Evolutionary conservation across 306 rosid genomes (phyloP).

Genomic region (Leucaena leucocephala): DNA sequence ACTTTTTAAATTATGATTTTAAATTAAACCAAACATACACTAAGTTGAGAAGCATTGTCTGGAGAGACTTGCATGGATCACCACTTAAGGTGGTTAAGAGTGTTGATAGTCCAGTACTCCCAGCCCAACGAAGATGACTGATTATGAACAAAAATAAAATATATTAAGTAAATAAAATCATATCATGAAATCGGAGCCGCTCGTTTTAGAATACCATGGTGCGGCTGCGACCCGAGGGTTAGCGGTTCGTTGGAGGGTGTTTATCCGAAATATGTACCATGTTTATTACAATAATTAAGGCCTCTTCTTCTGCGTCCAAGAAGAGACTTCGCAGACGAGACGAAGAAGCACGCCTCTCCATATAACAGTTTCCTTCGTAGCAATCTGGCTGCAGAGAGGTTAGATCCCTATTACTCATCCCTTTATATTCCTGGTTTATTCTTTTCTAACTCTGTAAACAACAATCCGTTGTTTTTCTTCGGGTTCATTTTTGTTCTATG

Average conservation of each 20-base stretch:
- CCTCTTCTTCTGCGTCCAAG: too few relatives aligned
- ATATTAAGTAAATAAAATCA: not conserved
- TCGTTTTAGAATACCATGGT: not conserved
- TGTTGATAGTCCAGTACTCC: too few relatives aligned
- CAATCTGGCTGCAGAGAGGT: constrained; percentile 3
- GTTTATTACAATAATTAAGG: not conserved
- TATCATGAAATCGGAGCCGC: not conserved
- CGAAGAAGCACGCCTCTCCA: not conserved
- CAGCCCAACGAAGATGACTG: too few relatives aligned
- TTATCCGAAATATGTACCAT: not conserved
- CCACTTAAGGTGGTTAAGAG: too few relatives aligned
- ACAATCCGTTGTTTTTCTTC: not conserved
- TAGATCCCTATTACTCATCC: not conserved
- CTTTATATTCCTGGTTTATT: not conserved
- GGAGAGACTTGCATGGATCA: too few relatives aligned
- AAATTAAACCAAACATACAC: too few relatives aligned
- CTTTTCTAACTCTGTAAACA: not conserved
- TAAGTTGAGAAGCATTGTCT: too few relatives aligned
- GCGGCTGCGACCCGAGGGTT: constrained; percentile 8
- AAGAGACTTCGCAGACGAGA: not conserved
- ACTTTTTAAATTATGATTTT: too few relatives aligned
- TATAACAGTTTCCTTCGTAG: not conserved
- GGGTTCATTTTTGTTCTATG: not conserved
- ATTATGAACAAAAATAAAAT: too few relatives aligned
- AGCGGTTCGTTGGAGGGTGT: not conserved